Evolutionary conservation across 345 rosid species (phyloP).

Genomic region (Draba incana): DNA sequence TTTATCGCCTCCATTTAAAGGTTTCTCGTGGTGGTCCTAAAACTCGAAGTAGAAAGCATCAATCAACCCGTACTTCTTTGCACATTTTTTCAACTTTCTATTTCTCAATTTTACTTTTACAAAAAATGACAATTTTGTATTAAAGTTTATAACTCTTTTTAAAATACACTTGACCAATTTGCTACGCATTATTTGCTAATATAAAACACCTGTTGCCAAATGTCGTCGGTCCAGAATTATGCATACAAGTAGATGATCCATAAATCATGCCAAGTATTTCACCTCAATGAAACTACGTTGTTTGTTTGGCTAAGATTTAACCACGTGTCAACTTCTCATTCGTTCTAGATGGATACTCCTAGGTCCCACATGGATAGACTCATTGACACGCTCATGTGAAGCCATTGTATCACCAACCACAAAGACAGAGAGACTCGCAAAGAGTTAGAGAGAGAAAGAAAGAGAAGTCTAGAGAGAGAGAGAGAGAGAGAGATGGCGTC

Average conservation of each 20-base stretch:
- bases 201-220: slow-evolving; percentile 41
- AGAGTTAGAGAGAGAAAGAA: neutral
- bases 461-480: neutral
- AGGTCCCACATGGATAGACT: slow-evolving; percentile 62
- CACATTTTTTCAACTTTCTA: neutral
- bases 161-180: neutral
- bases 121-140: neutral
- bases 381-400: slow-evolving; percentile 39
- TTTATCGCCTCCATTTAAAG: slow-evolving; percentile 21
- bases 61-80: slow-evolving; percentile 18
- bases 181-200: slow-evolving; percentile 18
- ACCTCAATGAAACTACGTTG: slow-evolving; percentile 1
- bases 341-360: slow-evolving; percentile 49
- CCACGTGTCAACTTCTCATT: slow-evolving; percentile 52
- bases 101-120: neutral
- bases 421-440: slow-evolving; percentile 21
- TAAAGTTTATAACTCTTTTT: neutral
- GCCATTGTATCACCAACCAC: slow-evolving; percentile 40
- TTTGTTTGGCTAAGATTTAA: slow-evolving; percentile 58
- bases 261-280: slow-evolving; percentile 23
- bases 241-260: slow-evolving; percentile 24
- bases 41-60: slow-evolving; percentile 26
- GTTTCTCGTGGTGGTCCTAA: slow-evolving; percentile 37
- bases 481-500: slow-evolving; percentile 61
- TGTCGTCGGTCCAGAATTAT: slow-evolving; percentile 31